A percentile compares a stretch with the other conserved stretches of the same genome.
These are phyloP conservation scores for Ophiorrhiza pumila DNA, from an alignment of 257 asterid genomes.

Conservation along the genomic window DNA sequence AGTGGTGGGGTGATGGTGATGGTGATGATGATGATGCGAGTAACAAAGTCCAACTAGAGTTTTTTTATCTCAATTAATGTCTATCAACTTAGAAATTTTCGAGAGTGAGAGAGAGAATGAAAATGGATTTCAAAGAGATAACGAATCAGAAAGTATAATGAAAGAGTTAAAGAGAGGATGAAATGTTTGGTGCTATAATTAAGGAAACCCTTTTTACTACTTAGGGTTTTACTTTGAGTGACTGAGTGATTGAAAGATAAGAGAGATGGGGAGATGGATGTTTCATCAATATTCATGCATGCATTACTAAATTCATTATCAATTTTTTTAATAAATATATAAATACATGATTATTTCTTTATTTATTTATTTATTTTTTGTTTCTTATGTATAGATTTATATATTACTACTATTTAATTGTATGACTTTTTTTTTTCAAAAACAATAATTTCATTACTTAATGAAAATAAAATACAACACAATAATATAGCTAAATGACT, in stretches of 20 bases:
- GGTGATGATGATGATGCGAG: background rate
- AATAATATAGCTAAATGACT: too few species aligned
- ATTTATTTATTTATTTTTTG: too few species aligned
- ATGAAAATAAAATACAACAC: too few species aligned
- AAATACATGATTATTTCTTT: too few species aligned
- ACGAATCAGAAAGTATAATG: background rate
- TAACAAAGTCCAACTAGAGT: background rate
- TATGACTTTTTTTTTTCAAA: too few species aligned
- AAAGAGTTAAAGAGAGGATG: background rate
- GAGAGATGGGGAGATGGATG: background rate
- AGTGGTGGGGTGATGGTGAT: background rate
- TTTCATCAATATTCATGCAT: constrained; percentile 7
- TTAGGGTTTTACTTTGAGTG: constrained; percentile 11
- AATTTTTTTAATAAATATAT: too few species aligned
- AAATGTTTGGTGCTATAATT: background rate
- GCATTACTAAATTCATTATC: too few species aligned
- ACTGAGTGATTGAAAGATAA: background rate
- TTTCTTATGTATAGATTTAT: too few species aligned
- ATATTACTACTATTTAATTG: too few species aligned
- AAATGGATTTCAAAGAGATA: background rate
- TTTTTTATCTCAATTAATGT: background rate
- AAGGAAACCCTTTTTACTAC: constrained; percentile 5
- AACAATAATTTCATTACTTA: too few species aligned
- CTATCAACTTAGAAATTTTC: background rate
- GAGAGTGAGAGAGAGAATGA: background rate